These are phyloP conservation scores for Harrya chromipes DNA, from an alignment of 768 basidiomycete species.

Conservation along the genomic window DNA sequence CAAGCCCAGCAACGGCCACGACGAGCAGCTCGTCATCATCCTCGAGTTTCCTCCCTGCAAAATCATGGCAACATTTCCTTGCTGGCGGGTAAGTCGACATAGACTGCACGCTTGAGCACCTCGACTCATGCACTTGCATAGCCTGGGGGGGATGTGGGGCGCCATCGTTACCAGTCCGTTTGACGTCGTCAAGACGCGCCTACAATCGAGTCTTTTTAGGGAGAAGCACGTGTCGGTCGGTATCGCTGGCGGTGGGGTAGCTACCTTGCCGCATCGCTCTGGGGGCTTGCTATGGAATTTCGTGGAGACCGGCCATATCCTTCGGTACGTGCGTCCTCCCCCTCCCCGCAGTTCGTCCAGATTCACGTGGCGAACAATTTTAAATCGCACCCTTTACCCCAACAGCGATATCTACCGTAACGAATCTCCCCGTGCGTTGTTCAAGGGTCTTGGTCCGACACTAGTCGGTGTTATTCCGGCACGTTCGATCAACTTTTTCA, in stretches of 20 bases:
- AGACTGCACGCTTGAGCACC: not conserved
- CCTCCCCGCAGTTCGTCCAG: not conserved
- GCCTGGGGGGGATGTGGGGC: constrained; percentile 96
- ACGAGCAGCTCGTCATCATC: constrained; percentile 32
- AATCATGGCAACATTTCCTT: constrained; percentile 82
- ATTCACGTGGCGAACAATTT: not conserved
- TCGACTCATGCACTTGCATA: constrained; percentile 30
- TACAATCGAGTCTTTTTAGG: constrained; percentile 86
- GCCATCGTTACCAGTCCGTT: constrained; percentile 96
- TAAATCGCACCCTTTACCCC: not conserved
- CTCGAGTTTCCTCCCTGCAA: constrained; percentile 51
- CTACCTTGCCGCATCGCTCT: constrained; percentile 32
- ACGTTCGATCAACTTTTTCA: constrained; percentile 96
- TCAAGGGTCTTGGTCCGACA: constrained; percentile 93
- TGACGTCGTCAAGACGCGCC: constrained; percentile 96
- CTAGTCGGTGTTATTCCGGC: constrained; percentile 95
- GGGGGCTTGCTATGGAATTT: constrained; percentile 83
- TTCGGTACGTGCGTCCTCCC: constrained; percentile 51
- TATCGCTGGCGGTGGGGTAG: constrained; percentile 31
- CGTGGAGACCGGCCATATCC: constrained; percentile 88
- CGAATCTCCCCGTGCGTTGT: constrained; percentile 86
- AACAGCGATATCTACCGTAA: constrained; percentile 82
- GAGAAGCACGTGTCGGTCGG: constrained; percentile 38
- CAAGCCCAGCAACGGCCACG: not conserved
- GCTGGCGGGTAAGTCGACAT: constrained; percentile 72